Base-by-base conservation (phyloP, 306 rosid species). In the Cucumis melo region DNA sequence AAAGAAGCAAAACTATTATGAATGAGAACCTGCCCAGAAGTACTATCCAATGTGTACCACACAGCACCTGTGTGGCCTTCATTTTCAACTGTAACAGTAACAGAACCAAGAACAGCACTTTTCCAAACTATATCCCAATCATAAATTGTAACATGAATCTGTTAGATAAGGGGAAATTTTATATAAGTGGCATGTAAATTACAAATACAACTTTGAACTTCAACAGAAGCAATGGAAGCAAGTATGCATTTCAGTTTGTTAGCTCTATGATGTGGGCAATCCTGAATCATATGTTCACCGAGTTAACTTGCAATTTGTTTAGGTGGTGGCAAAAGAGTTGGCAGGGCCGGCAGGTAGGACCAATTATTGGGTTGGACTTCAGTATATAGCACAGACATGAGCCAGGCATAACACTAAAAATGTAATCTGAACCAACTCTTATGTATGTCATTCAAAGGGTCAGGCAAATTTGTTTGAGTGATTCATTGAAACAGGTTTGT, bases 61-160 rank as follows among this genome's bases (percentile, higher is more conserved):
- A 84, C 87, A 78, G 97, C 90, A 82, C 96, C 97, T 50, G 96
- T 88, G 84, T 94, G 96, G 75, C 93, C 96, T 88, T 90, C 97
- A 46, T 79, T 86, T 84, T 94, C 95, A 83, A 94, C 90, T 44
- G 89, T 87, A 84, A 94, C 91, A 81, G 93, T 87, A 81, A 90
- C 97, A 3, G 99, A 90, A 84, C 99, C 99, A 83, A 94, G 99
- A 83, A 87, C 92, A 32, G 97, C 80, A 81, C 99, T 94, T 85
- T 94, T 94, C 99, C 99, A 94, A 77, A 94, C 88, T 82, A 94
- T 92, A 87, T 94, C 99, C 99, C 99, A 92, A 80, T 94, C 97
- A 81, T 90, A 94, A 84, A 94, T 92, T 44, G 99, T 94, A 82
- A 94, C 88, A 74, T 84, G 86, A 76, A 94, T 90, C 99, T 94